Conservation (phyloP, 2,329 filamentous ascomycete species). For the Pestalotiopsis sp. region DNA sequence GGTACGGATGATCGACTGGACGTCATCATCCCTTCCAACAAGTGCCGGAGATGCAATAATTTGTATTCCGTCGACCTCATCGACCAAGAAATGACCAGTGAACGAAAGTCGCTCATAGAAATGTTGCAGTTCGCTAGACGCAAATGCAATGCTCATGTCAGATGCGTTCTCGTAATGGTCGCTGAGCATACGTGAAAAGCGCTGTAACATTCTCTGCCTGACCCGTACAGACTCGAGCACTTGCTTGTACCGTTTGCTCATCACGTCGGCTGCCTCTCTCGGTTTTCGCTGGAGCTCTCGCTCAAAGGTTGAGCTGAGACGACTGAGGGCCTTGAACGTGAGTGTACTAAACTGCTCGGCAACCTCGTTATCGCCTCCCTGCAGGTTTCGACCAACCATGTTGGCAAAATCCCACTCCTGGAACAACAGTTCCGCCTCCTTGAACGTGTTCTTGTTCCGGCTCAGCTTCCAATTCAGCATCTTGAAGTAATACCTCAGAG, state of each 20-base stretch:
- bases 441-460: constrained; percentile 98
- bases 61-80: constrained; percentile 77
- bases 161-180: constrained; percentile 96
- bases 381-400: constrained; percentile 86
- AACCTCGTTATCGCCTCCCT: constrained; percentile 93
- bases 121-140: constrained; percentile 68
- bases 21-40: constrained; percentile 75
- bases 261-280: constrained; percentile 81
- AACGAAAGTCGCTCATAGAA: constrained; percentile 81
- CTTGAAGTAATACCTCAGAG: constrained; percentile 97
- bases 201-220: constrained; percentile 92
- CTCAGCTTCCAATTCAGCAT: constrained; percentile 98
- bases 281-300: constrained; percentile 83
- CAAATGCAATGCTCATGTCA: constrained; percentile 85
- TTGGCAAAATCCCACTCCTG: constrained; percentile 99
- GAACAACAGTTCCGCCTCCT: constrained; percentile 95
- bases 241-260: constrained; percentile 97
- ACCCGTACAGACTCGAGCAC: constrained; percentile 95
- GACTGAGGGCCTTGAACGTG: constrained; percentile 88
- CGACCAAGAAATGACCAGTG: constrained; percentile 86
- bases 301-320: constrained; percentile 89
- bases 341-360: constrained; percentile 96
- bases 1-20: constrained; percentile 82
- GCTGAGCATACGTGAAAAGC: constrained; percentile 87
- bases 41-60: constrained; percentile 84